These are phyloP conservation scores for Rhodosporidiobolus sp. DNA, from an alignment of 768 basidiomycete species.

Conservation along the genomic window DNA sequence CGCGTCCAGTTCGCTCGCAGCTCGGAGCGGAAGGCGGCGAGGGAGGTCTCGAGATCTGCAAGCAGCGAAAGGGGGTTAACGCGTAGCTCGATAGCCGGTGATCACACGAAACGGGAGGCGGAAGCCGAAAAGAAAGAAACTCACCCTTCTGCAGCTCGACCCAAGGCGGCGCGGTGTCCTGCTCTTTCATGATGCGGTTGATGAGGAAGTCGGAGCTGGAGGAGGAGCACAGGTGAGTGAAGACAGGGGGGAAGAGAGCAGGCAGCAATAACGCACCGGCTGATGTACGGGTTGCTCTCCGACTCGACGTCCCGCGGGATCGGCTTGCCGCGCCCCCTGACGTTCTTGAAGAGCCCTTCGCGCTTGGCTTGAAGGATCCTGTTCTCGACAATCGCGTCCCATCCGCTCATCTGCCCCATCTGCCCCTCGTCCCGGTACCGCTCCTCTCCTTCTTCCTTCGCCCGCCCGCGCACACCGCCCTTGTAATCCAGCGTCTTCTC, in stretches of 20 bases:
- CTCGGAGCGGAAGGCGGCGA: slow-evolving; percentile 62
- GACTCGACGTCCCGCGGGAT: slow-evolving; percentile 51
- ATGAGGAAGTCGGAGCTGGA: slow-evolving; percentile 71
- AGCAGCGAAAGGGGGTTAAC: too few species aligned
- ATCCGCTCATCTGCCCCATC: slow-evolving; percentile 9
- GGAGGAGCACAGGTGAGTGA: too few species aligned
- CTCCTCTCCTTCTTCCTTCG: neutral
- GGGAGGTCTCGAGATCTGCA: slow-evolving; percentile 65
- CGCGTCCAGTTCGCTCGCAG: slow-evolving; percentile 70
- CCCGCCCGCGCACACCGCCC: neutral
- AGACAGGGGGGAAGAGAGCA: neutral
- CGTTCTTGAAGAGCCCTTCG: slow-evolving; percentile 67
- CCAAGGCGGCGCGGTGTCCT: slow-evolving; percentile 83
- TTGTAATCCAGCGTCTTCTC: slow-evolving; percentile 29
- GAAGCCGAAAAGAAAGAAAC: slow-evolving; percentile 41
- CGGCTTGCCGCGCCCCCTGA: slow-evolving; percentile 66
- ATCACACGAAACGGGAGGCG: too few species aligned
- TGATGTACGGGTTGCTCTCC: slow-evolving; percentile 65
- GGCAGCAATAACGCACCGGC: slow-evolving; percentile 33
- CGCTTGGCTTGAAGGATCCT: slow-evolving; percentile 59
- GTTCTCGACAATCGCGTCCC: slow-evolving; percentile 27
- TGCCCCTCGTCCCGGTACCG: neutral
- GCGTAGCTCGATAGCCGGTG: too few species aligned
- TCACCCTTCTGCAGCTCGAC: slow-evolving; percentile 72
- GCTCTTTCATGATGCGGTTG: slow-evolving; percentile 77